Percentiles rank a stretch among this genome's conserved stretches.
phyloP scores from a whole-genome alignment of 768 basidiomycete genomes.

The Baorangia bicolor region DNA sequence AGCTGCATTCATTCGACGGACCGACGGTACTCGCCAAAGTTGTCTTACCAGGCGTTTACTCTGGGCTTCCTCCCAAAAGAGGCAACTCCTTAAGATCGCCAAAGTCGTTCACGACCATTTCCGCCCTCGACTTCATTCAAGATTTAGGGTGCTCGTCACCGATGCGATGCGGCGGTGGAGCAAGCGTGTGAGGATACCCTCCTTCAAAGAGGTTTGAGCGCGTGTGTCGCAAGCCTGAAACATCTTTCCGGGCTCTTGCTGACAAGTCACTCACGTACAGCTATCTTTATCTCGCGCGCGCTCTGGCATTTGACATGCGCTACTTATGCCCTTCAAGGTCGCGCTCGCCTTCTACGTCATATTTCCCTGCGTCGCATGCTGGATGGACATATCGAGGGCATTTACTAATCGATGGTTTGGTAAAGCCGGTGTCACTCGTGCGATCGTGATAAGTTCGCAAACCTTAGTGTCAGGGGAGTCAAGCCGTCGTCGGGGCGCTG shows the following conservation, averaged over 20 bases:
- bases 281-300: background rate
- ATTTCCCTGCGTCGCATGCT: background rate
- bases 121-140: slow-evolving; percentile 4
- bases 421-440: background rate
- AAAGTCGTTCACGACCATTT: slow-evolving; percentile 15
- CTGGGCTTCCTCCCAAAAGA: slow-evolving; percentile 4
- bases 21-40: background rate
- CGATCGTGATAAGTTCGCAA: background rate
- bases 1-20: background rate
- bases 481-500: background rate
- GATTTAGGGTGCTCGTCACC: slow-evolving; percentile 8
- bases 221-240: background rate
- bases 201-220: background rate
- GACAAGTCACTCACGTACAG: background rate
- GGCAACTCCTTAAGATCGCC: slow-evolving; percentile 16
- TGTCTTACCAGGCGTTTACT: background rate
- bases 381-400: background rate
- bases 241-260: background rate
- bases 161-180: slow-evolving; percentile 9
- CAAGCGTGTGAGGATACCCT: slow-evolving; percentile 14
- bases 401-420: background rate
- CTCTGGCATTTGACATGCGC: background rate
- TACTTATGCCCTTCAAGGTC: slow-evolving; percentile 9
- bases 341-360: slow-evolving; percentile 10
- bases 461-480: background rate